These are phyloP conservation scores for Cyclotella choctawhatcheeana DNA, from an alignment of 108 stramenopile genomes.

Conservation along the genomic window DNA sequence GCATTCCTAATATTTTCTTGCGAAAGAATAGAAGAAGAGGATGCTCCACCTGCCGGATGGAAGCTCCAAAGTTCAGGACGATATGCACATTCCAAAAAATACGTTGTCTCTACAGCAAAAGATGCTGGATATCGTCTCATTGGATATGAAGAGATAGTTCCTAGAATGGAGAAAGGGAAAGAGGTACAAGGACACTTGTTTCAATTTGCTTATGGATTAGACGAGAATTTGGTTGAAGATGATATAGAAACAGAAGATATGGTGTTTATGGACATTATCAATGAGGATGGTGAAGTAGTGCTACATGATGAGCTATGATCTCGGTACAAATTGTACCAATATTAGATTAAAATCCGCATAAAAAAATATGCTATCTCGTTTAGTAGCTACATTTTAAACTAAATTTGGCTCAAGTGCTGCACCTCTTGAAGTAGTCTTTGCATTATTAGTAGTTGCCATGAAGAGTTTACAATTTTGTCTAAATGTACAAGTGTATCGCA, in stretches of 20 bases:
- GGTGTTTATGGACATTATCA: slow-evolving; percentile 17
- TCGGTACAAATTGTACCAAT: no score
- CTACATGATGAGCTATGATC: slow-evolving; percentile 1
- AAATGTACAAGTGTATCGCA: no score
- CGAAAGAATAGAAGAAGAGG: slow-evolving; percentile 61
- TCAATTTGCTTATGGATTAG: slow-evolving; percentile 47
- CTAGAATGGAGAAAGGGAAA: slow-evolving; percentile 73
- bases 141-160: slow-evolving; percentile 62
- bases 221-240: slow-evolving; percentile 18
- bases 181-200: slow-evolving; percentile 72
- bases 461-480: no score
- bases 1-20: slow-evolving; percentile 66
- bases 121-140: slow-evolving; percentile 50
- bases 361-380: no score
- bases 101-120: slow-evolving; percentile 53
- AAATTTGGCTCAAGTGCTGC: no score
- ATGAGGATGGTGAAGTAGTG: slow-evolving; percentile 11
- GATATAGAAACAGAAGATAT: slow-evolving; percentile 3
- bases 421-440: no score
- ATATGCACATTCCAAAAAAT: slow-evolving; percentile 74
- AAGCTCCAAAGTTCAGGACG: slow-evolving; percentile 62
- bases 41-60: slow-evolving; percentile 61
- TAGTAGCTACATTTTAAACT: no score
- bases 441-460: no score
- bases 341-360: no score